Evolutionary conservation across 1,284 basidiomycete species (phyloP), one percentile per base, ranked within the genome.

Genomic region (Agroathelia rolfsii): DNA sequence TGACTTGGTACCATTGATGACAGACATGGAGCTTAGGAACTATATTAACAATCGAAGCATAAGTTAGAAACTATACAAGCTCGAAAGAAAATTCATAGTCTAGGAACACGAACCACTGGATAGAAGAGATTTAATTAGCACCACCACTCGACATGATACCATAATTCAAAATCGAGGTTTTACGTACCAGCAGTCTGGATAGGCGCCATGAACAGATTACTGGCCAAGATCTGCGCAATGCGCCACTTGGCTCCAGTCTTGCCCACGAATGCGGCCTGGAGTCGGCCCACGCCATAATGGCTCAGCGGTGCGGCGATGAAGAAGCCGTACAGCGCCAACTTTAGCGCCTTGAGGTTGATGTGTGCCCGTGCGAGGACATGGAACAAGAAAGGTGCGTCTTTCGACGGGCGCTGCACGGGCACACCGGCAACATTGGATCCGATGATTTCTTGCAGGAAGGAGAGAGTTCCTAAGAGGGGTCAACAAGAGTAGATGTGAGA

Each of bases 301-400:
- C 76, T 69, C 24, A 92, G 53, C 2, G 89, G 88, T 4, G 87
- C 88, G n/a, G 84, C 86, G 34, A 90, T 66, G 42, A 82, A 66
- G 59, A 83, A 78, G 42, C 88, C 89, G 48, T 89, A 92, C 17
- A 82, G 37, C 3, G 75, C 79, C 80, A 92, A 87, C 58, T 89
- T 86, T 43, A 82, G 37, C 6, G 85, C 81, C 43, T 72, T 76
- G 30, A 56, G 31, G 48, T 82, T 64, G 28, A 87, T 52, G 46
- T 76, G 76, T 11, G 64, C 57, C 30, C 58, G 57, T 6, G 72
- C 70, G 32, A 85, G 64, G 5, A 61, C 48, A 41, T 73, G 71
- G 23, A 64, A 45, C 41, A 74, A 49, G 9, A 58, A 35, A 2
- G 78, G 65, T 1, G 73, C 69, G 56, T 73, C 58, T 41, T 73